Percentiles rank a stretch among this genome's conserved stretches.
phyloP scores from a whole-genome alignment of 106 monocot species.

The Phalaenopsis aphrodite region DNA sequence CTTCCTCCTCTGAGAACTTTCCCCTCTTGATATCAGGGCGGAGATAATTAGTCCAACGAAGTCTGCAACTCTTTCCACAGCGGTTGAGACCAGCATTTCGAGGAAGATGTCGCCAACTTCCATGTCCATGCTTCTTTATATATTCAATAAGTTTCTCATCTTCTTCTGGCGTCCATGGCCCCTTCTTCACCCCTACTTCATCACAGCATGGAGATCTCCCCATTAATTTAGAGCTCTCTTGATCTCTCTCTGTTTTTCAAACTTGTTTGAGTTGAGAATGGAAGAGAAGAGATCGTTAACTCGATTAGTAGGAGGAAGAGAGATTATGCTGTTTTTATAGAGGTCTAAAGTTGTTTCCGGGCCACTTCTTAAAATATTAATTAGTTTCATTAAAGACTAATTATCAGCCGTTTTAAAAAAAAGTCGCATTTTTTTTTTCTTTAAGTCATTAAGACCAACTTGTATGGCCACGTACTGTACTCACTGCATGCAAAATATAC shows the following conservation, averaged over 20 bases:
- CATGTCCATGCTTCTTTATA: constrained; percentile 42
- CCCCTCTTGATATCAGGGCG: constrained; percentile 53
- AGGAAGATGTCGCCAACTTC: constrained; percentile 46
- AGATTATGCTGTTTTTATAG: constrained; percentile 7
- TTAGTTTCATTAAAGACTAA: constrained; percentile 5
- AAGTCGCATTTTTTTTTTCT: neutral
- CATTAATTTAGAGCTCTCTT: constrained; percentile 17
- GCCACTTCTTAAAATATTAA: neutral
- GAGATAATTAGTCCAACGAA: constrained; percentile 67
- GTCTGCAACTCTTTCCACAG: constrained; percentile 61
- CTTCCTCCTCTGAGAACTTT: constrained; percentile 49
- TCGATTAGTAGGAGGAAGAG: neutral
- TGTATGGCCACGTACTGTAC: neutral
- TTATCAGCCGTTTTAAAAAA: neutral
- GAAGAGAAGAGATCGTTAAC: neutral
- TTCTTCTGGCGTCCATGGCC: constrained; percentile 68
- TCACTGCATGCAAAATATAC: constrained; percentile 4
- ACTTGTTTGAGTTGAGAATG: neutral
- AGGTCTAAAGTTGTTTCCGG: neutral
- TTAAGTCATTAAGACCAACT: neutral
- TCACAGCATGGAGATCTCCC: constrained; percentile 56
- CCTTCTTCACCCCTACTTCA: constrained; percentile 57
- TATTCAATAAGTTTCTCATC: constrained; percentile 39
- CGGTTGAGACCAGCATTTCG: constrained; percentile 50
- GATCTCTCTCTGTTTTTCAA: neutral